phyloP scores from a whole-genome alignment of 768 basidiomycete species.

The Russula olivacea region DNA sequence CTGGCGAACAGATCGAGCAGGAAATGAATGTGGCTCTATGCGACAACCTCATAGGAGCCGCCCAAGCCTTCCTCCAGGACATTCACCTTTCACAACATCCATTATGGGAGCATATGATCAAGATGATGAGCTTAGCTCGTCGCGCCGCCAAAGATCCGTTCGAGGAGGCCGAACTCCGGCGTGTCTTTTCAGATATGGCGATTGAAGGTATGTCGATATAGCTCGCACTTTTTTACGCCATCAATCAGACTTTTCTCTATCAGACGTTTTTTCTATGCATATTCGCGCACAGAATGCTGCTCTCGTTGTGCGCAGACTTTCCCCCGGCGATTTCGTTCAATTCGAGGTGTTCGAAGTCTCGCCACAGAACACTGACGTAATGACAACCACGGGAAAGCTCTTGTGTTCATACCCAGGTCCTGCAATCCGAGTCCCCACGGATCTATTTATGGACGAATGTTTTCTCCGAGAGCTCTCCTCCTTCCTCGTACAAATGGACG shows the following conservation, averaged over 20 bases:
- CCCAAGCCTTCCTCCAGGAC: not conserved
- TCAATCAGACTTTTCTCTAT: too few relatives aligned
- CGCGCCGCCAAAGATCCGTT: not conserved
- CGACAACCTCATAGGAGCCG: not conserved
- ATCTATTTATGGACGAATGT: conserved; percentile 27
- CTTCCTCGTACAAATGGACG: conserved; percentile 36
- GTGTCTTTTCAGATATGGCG: not conserved
- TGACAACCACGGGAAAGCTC: conserved; percentile 39
- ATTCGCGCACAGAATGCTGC: conserved; percentile 13
- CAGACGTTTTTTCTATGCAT: conserved; percentile 12
- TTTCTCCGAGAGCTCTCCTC: conserved; percentile 36
- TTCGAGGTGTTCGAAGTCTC: conserved; percentile 42
- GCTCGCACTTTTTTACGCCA: not conserved
- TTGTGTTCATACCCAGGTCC: conserved; percentile 43
- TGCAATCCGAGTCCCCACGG: conserved; percentile 35
- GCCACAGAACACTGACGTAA: conserved; percentile 34
- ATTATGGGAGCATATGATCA: conserved; percentile 10
- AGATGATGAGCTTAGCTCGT: conserved; percentile 3
- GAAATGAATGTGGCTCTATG: conserved; percentile 12
- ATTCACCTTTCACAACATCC: not conserved
- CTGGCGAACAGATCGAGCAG: not conserved
- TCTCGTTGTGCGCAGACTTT: not conserved
- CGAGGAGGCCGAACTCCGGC: not conserved
- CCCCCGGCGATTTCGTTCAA: not conserved
- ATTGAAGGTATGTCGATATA: not conserved